A percentile compares a stretch with the other conserved stretches of the same genome.
phyloP scores from a whole-genome alignment of 2,329 filamentous ascomycete genomes.

The Phoma sp. region DNA sequence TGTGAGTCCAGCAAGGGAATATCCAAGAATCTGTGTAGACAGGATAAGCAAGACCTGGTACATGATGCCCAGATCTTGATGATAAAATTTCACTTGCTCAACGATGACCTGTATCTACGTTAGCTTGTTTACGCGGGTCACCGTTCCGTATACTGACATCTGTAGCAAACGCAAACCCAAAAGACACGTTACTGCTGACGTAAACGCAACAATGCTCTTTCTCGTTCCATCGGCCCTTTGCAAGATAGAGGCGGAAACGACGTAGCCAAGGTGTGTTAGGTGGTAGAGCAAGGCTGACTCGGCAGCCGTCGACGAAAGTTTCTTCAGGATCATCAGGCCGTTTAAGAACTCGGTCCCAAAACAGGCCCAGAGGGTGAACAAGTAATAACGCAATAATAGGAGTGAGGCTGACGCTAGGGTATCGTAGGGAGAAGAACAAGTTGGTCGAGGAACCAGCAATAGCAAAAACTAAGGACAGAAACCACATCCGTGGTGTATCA shows the following conservation, averaged over 20 bases:
- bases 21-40: conserved; percentile 85
- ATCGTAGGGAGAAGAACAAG: conserved; percentile 87
- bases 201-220: conserved; percentile 91
- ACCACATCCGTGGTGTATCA: conserved; percentile 88
- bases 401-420: conserved; percentile 88
- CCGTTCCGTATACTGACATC: conserved; percentile 59
- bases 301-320: conserved; percentile 64
- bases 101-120: conserved; percentile 69
- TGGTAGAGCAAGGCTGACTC: conserved; percentile 22
- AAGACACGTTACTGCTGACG: conserved; percentile 87
- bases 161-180: conserved; percentile 87
- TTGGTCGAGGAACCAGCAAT: conserved; percentile 83
- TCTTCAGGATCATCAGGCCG: conserved; percentile 61
- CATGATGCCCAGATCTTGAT: conserved; percentile 75
- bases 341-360: conserved; percentile 79
- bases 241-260: conserved; percentile 73
- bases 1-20: conserved; percentile 83
- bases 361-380: conserved; percentile 79
- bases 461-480: conserved; percentile 78
- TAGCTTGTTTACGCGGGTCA: conserved; percentile 7
- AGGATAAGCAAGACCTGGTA: conserved; percentile 85
- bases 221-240: conserved; percentile 83
- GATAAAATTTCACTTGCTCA: conserved; percentile 88
- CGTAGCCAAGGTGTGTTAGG: conserved; percentile 32
- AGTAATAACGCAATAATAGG: conserved; percentile 86